Evolutionary conservation across 2,329 filamentous ascomycete genomes (phyloP).

Genomic region (Sarocladium kiliense): DNA sequence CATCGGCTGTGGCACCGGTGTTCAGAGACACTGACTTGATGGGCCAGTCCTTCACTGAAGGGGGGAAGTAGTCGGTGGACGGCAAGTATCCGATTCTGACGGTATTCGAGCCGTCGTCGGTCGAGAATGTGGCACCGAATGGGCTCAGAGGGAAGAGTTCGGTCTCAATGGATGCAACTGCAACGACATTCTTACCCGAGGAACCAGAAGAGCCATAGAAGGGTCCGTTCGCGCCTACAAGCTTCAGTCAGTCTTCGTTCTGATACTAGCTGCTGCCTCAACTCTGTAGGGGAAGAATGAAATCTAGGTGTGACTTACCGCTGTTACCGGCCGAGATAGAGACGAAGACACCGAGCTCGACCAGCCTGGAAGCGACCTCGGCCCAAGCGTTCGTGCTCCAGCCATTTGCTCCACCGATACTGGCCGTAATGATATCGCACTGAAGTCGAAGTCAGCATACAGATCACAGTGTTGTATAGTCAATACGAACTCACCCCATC

Average conservation of each 20-base stretch:
- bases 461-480: neutral
- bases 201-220: conserved; percentile 34
- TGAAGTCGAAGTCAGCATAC: conserved; percentile 7
- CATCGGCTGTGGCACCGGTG: conserved; percentile 16
- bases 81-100: conserved; percentile 27
- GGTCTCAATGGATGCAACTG: conserved; percentile 36
- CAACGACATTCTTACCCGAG: conserved; percentile 34
- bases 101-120: conserved; percentile 16
- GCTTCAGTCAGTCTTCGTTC: neutral
- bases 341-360: conserved; percentile 33
- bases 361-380: conserved; percentile 24
- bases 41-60: conserved; percentile 28
- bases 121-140: conserved; percentile 24
- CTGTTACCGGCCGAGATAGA: conserved; percentile 39
- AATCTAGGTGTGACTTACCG: no score
- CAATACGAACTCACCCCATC: conserved; percentile 20
- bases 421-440: conserved; percentile 28
- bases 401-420: conserved; percentile 23
- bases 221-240: conserved; percentile 26
- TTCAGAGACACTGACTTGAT: conserved; percentile 21
- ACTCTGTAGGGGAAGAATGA: no score
- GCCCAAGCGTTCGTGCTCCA: conserved; percentile 25
- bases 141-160: conserved; percentile 22
- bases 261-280: no score
- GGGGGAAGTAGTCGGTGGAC: conserved; percentile 26